Evolutionary conservation across 2,329 filamentous ascomycete genomes (phyloP).

Genomic region (Microdochium nivale): DNA sequence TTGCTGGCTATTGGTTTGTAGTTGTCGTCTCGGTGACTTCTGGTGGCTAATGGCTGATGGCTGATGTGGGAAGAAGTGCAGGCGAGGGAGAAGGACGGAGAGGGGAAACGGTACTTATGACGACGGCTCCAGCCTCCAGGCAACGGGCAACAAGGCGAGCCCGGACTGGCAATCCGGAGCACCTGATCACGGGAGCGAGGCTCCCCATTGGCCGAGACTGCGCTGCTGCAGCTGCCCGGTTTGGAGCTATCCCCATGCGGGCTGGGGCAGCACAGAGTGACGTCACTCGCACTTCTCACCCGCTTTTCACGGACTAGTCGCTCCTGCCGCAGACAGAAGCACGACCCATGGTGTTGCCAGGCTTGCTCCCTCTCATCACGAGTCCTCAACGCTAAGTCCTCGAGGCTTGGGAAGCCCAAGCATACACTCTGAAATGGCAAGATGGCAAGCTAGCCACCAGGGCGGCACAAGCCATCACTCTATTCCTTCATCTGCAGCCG

Average conservation of each 20-base stretch:
- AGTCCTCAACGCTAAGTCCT: too few species aligned
- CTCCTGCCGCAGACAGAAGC: background rate
- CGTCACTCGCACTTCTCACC: background rate
- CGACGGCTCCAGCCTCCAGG: background rate
- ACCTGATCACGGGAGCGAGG: background rate
- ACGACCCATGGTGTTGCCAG: too few species aligned
- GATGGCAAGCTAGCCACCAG: too few species aligned
- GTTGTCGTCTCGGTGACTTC: background rate
- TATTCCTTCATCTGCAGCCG: conserved; percentile 42
- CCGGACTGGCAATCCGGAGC: background rate
- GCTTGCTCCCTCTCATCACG: too few species aligned
- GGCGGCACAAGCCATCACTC: background rate
- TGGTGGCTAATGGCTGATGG: background rate
- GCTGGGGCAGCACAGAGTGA: background rate
- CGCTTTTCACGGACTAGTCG: background rate
- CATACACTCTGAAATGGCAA: too few species aligned
- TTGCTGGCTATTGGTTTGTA: background rate
- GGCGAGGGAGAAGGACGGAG: background rate
- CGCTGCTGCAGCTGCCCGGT: background rate
- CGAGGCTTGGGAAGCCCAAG: too few species aligned
- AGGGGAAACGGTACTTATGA: background rate
- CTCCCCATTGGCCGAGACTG: background rate
- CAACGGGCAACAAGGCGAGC: too few species aligned
- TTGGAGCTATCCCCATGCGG: background rate
- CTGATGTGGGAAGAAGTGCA: background rate